A percentile compares a stretch with the other conserved stretches of the same genome.
phyloP scores from a whole-genome alignment of 1,139 yeast genomes.

The Hemisphaericaspora xylanilytica region DNA sequence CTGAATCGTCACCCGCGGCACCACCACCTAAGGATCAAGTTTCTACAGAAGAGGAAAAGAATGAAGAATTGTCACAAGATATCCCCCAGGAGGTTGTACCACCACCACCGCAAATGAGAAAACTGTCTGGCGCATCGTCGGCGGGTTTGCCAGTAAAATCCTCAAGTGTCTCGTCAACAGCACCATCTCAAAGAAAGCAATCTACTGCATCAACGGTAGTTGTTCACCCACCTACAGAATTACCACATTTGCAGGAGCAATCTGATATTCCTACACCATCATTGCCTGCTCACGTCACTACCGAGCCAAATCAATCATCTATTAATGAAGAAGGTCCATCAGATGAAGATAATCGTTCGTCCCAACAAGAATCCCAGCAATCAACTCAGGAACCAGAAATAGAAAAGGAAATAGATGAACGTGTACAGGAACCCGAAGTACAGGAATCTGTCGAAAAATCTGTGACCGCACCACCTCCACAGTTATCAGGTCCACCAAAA shows the following conservation, averaged over 20 bases:
- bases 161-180: background rate
- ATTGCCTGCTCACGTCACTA: background rate
- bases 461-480: slow-evolving; percentile 9
- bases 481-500: slow-evolving; percentile 9
- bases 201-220: background rate
- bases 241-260: background rate
- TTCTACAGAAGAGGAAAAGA: background rate
- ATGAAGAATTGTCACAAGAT: background rate
- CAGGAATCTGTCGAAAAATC: slow-evolving; percentile 4
- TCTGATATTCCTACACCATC: background rate
- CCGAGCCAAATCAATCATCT: background rate
- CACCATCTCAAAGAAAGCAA: background rate
- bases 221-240: background rate
- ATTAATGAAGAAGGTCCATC: background rate
- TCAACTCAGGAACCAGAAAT: background rate
- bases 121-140: background rate
- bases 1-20: too few species aligned
- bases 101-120: background rate
- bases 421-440: slow-evolving; percentile 1
- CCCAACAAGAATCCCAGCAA: background rate
- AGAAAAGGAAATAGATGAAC: slow-evolving; percentile 5
- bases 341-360: background rate
- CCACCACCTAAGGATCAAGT: background rate
- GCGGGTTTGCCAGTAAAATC: too few species aligned
- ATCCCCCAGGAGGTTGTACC: background rate